phyloP scores from a whole-genome alignment of 75 land plant species.

The Isoetes taiwanensis region DNA sequence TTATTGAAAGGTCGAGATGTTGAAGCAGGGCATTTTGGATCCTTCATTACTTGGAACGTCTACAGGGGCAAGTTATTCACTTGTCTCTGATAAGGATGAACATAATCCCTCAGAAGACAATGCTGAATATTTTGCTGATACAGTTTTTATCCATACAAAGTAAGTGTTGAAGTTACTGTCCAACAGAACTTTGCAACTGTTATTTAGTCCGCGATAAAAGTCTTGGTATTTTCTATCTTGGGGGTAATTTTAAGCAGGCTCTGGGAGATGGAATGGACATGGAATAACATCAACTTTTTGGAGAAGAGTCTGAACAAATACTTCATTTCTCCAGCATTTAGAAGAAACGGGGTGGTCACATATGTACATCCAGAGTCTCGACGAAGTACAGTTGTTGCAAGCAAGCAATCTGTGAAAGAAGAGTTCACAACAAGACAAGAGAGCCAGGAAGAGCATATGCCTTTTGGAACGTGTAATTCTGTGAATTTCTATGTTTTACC shows the following conservation, averaged over 20 bases:
- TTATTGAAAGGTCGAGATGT: constrained; percentile 98
- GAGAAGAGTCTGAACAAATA: constrained; percentile 42
- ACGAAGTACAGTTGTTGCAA: not conserved
- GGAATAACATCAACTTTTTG: constrained; percentile 17
- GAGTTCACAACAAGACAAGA: not conserved
- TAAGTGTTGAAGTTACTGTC: constrained; percentile 24
- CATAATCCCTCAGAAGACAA: constrained; percentile 26
- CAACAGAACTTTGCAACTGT: not conserved
- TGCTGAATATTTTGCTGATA: constrained; percentile 64
- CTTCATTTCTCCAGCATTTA: constrained; percentile 51
- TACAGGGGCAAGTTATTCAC: not conserved
- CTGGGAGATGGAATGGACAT: not conserved
- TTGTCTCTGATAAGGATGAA: constrained; percentile 37
- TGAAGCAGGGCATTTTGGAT: constrained; percentile 89
- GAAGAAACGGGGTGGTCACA: constrained; percentile 20
- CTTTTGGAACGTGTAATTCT: not conserved
- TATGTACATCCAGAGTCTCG: constrained; percentile 23
- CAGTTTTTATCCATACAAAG: constrained; percentile 86
- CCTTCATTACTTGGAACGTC: too few relatives aligned
- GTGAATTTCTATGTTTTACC: constrained; percentile 53
- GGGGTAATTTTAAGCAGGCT: constrained; percentile 12
- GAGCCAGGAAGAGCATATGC: too few relatives aligned
- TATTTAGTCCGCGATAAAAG: not conserved
- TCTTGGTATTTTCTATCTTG: not conserved
- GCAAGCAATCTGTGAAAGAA: too few relatives aligned